Evolutionary conservation across 805 yeast species (phyloP), one percentile per base, ranked within the genome.

Genomic region (Pichia deserticola): DNA sequence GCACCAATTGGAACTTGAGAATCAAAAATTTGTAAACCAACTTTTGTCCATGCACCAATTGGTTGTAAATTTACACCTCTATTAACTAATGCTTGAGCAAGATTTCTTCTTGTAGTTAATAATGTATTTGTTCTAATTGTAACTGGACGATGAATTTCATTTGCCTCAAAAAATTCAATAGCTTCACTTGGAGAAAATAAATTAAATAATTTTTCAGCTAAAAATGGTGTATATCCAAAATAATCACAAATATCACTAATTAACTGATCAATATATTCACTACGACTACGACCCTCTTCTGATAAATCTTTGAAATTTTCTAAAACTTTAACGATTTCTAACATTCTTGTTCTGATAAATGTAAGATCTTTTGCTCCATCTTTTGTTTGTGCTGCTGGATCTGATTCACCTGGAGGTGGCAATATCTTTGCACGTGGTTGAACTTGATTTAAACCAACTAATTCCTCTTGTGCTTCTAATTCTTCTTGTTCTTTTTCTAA

Each of bases 1-100:
- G 99, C 99, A 69, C 99, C 99, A 59, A 93, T 87, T 41, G 99
- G 99, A n/a, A 93, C 98, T 68, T 90, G 98, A 28, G 98, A 90
- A 65, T 93, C 99, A 66, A 92, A 93, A 47, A 93, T 84, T 69
- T 93, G 99, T 57, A 93, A 75, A 54, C 99, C 99, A 46, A 93
- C 98, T 69, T 93, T 93, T 28, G 98, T 89, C 99, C 99, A 93
- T 40, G 86, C 73, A 45, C 98, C 98, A 60, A 93, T 89, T 42
- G 98, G 98, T 70, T 93, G 97, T 59, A 93, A 75, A 65, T 93
- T 93, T 54, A 92, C 99, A 66, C 99, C 99, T 62, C 97, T 82
- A 69, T 92, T 92, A 50, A 92, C 96, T 54, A 93, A 77, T 13
- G 93, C 81, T 69, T 93, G 98, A 3, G 97, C 97, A 59, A 93